Evolutionary conservation across 2,329 filamentous ascomycete species (phyloP), one percentile per base, ranked within the genome.

Genomic region (Diaporthe vaccinii): DNA sequence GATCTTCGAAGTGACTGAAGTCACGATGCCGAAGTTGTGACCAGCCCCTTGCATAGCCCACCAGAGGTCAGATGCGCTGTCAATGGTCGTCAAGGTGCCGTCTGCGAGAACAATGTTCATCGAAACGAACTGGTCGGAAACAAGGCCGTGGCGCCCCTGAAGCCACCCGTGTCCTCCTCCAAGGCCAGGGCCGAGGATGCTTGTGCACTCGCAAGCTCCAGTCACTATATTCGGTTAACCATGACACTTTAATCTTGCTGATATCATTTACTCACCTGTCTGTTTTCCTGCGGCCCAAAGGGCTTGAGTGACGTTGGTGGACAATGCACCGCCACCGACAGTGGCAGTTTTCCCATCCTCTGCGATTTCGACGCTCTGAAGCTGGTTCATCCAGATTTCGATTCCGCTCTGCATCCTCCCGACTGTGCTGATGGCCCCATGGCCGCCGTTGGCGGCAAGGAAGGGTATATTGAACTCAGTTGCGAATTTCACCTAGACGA

Each of bases 11-110:
- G 84, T 86, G 14, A 87, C 81, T 1, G 85, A 86, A 0, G 89
- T 90, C 15, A 91, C 88, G 57, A 91, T 87, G 7, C 89, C 90
- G 75, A 91, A 91, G 80, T 91, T 91, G 77, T 91, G 89, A 1
- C 89, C 90, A 1, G 89, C 90, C 2, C 90, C 90, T 73, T 85
- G 83, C 75, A 92, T 84, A 1, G 85, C 90, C 90, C 90, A 92
- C 82, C 85, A 92, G 3, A 92, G 85, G 49, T 91, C 89, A 0
- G 86, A 85, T 10, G 82, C 81, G 53, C 82, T 79, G 73, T 85
- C 80, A 1, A 88, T 81, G 0, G 82, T 85, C 9, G 80, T 75
- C 62, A 85, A 69, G 14, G 80, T 83, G 20, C 89, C 89, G 76
- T 89, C 81, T 7, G 88, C 87, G 0, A 90, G 83, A 0, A 91